A percentile compares a stretch with the other conserved stretches of the same genome.
phyloP scores from a whole-genome alignment of 2,329 filamentous ascomycete species.

The Sphaerulina populicola region DNA sequence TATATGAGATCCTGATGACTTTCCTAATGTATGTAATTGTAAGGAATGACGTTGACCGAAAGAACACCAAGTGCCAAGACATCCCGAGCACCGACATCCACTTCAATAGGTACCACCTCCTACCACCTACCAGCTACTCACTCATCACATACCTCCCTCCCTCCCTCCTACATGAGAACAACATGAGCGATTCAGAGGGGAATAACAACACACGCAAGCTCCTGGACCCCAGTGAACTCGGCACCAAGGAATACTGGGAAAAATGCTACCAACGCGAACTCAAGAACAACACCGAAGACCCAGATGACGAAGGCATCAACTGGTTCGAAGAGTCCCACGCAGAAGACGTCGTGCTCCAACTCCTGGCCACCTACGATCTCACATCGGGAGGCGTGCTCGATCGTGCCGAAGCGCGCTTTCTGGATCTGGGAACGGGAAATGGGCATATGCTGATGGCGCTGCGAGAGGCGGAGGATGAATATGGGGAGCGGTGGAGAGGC shows the following conservation, averaged over 20 bases:
- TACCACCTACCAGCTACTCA: too few species aligned
- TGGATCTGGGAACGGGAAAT: conserved; percentile 92
- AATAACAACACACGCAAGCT: conserved; percentile 18
- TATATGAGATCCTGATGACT: background rate
- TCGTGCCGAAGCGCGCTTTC: conserved; percentile 49
- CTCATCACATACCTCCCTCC: too few species aligned
- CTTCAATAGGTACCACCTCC: too few species aligned
- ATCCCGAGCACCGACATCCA: too few species aligned
- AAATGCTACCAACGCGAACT: conserved; percentile 63
- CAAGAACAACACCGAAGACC: conserved; percentile 61
- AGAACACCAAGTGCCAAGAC: too few species aligned
- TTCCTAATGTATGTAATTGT: background rate
- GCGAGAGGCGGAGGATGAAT: conserved; percentile 47
- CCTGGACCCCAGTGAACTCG: conserved; percentile 69
- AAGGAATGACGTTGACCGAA: background rate
- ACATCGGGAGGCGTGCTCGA: conserved; percentile 37
- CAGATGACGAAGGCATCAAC: conserved; percentile 73
- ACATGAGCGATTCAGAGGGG: background rate
- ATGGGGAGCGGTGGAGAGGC: conserved; percentile 50
- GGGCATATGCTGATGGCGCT: conserved; percentile 83
- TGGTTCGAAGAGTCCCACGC: conserved; percentile 96
- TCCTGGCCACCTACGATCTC: conserved; percentile 48
- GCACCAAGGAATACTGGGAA: conserved; percentile 77
- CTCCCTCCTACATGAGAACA: too few species aligned
- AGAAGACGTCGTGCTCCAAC: conserved; percentile 67